Base-by-base conservation (phyloP, 23 red algal species). In the Gracilaria domingensis region DNA sequence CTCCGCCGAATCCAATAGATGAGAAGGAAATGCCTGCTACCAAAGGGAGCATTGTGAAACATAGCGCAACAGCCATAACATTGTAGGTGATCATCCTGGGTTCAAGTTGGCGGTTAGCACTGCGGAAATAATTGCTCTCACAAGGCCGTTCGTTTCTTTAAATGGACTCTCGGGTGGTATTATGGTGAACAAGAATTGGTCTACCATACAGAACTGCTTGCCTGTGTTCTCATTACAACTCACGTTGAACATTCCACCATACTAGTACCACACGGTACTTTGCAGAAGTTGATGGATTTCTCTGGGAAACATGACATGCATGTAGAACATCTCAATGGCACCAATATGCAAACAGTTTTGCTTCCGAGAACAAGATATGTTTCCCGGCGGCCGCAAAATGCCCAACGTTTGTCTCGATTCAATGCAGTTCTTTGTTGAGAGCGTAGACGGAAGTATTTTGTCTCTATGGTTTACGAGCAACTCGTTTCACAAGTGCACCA, bases 101-200 rank as follows among this genome's bases (percentile, higher is more conserved):
- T 6, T 45, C 38, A 32, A 18, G 9, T 13, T 50, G 21, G 8
- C 9, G 40, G 39, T 17, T 50, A 30, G 16, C 28, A 18, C 40
- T 77, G 72, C 50, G 72, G 40, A 25, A 51, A 51, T 25, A 77
- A 20, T 30, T 77, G 8, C 72, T 45, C 23, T 50, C 23, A 34
- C 25, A 23, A 50, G 2, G 28, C 33, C 35, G 35, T 12, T 59
- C 21, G 32, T 30, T 62, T 61, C 32, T 70, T 85, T 69, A 65
- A 69, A 85, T 37, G 58, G 6, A 32, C 39, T 47, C 18, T 71
- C 37, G 33, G 29, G 61, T 34, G 54, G 47, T 35, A 30, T 70
- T 50, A 50, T 77, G 72, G 72, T 77, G 72, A 77, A 50, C 72
- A 77, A 37, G 72, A 77, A 49, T 77, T 77, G 39, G 72, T 77